phyloP scores from a whole-genome alignment of 176 grass and related monocot species.

The Chrysopogon serrulatus region DNA sequence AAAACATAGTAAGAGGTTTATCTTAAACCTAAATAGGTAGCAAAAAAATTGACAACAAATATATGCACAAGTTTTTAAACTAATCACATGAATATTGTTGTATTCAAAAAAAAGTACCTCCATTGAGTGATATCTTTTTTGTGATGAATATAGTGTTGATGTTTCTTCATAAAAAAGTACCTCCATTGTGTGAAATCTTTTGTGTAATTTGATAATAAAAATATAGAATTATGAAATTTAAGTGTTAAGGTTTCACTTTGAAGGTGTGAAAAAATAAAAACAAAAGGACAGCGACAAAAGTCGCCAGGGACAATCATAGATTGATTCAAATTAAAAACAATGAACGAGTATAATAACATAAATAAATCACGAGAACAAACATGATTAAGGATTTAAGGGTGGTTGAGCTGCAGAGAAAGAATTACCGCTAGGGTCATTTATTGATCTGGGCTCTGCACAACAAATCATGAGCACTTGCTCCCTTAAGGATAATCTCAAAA shows the following conservation, averaged over 20 bases:
- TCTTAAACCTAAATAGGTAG: slow-evolving; percentile 3
- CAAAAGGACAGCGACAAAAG: not conserved
- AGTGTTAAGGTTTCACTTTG: not conserved
- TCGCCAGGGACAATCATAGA: not conserved
- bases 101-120: not conserved
- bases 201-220: not conserved
- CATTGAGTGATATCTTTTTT: not conserved
- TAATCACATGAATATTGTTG: not conserved
- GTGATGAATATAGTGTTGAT: not conserved
- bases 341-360: not conserved
- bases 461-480: slow-evolving; percentile 87
- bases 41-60: not conserved
- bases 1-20: slow-evolving; percentile 12
- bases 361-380: slow-evolving; percentile 7
- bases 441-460: slow-evolving; percentile 74
- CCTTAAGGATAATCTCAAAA: slow-evolving; percentile 83
- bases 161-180: not conserved
- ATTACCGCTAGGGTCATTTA: slow-evolving; percentile 82
- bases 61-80: not conserved
- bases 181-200: not conserved
- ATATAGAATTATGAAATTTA: not conserved
- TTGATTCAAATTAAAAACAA: not conserved
- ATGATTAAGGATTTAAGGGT: slow-evolving; percentile 21
- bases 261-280: not conserved
- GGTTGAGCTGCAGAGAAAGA: slow-evolving; percentile 27